Base-by-base conservation (phyloP, 2,329 filamentous ascomycete species). In the Fusarium sp. region DNA sequence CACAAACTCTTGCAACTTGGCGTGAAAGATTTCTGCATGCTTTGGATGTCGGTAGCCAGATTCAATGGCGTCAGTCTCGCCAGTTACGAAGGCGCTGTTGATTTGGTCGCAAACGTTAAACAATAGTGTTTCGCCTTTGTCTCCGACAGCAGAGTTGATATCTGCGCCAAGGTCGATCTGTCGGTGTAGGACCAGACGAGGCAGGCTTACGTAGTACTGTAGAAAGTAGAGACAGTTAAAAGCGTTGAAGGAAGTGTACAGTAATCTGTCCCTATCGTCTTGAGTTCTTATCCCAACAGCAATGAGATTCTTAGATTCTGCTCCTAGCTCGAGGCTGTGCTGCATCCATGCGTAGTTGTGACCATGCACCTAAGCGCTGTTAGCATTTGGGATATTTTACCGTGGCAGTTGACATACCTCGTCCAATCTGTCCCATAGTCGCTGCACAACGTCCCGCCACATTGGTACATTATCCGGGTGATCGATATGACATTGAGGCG, bases 11-110 rank as follows among this genome's bases (percentile, higher is more conserved):
- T 7, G 16, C 3, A 52, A 4, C 24, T 52, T 29, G 16, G 9
- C 4, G 3, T 37, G 24, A 3, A 40, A 22, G 3, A 29, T 0
- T 3, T 7, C 0, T 1, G 4, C 22, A 6, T 14, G 20, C 8
- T 41, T 1, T 8, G 49, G 12, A 20, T 22, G 2, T 25, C 3
- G 7, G 12, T 40, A 22, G 3, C 13, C 24, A 0, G 2, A 16
- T 1, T 46, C 24, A 8, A 22, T 29, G 4, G 22, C 7, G 1
- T 41, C 18, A 1, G 3, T 10, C 7, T 40, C 12, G 12, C 12
- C 49, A 3, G 4, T 52, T 11, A 52, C 12, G 3, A 40, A 41
- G 4, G 24, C 24, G 4, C 7, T 52, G 24, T 41, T 52, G 4
- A 52, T 29, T 14, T 29, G 34, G 3, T 41, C 22, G 14, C 32